Evolutionary conservation across 2,329 filamentous ascomycete genomes (phyloP).

Genomic region (Orbilia ellipsospora): DNA sequence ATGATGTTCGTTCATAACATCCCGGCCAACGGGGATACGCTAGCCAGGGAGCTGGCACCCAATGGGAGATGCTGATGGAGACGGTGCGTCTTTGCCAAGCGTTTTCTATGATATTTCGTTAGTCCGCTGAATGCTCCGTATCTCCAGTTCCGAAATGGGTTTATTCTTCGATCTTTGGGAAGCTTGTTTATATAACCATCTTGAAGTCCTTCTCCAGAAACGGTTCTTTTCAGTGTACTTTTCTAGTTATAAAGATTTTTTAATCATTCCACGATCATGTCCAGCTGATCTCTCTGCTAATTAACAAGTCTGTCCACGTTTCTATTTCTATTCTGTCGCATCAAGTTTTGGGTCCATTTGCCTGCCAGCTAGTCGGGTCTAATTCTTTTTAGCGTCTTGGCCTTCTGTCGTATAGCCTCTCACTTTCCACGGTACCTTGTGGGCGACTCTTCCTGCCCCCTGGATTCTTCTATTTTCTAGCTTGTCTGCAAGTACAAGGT

Average conservation of each 20-base stretch:
- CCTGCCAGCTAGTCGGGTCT: conserved; percentile 23
- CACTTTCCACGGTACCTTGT: conserved; percentile 19
- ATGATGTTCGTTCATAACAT: conserved; percentile 3
- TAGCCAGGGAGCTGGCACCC: conserved; percentile 37
- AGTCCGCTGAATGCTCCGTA: neutral
- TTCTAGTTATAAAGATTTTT: no score
- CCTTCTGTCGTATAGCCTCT: conserved; percentile 10
- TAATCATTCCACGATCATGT: neutral
- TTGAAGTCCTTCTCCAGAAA: no score
- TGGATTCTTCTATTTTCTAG: conserved; percentile 23
- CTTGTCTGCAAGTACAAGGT: conserved; percentile 2
- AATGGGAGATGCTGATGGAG: conserved; percentile 32
- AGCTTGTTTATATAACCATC: no score
- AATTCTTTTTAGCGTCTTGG: conserved; percentile 16
- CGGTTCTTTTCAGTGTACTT: no score
- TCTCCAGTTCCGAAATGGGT: no score
- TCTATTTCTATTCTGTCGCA: no score
- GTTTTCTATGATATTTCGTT: neutral
- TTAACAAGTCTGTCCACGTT: no score
- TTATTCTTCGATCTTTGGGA: no score
- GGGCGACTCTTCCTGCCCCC: conserved; percentile 14
- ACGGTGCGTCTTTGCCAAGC: conserved; percentile 7
- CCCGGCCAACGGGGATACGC: conserved; percentile 23
- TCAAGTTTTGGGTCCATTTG: neutral
- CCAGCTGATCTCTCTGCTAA: conserved; percentile 15